Evolutionary conservation across 2,329 filamentous ascomycete genomes (phyloP), one percentile per base, ranked within the genome.

Genomic region (Epichloe glyceriae): DNA sequence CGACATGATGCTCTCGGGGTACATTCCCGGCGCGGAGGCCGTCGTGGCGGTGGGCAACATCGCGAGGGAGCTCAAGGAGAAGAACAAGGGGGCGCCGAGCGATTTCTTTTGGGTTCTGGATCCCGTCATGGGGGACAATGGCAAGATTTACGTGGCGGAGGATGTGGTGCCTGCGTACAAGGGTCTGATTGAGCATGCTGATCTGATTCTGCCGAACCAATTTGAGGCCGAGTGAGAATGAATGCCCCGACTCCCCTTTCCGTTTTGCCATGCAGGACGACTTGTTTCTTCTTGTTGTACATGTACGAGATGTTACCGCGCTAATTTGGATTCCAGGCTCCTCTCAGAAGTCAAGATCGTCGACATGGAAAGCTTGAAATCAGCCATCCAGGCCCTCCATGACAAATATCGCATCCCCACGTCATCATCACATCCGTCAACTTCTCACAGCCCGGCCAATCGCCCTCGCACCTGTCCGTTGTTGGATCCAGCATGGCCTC

Each of bases 111-210:
- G 91, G 91, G 88, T 95, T 3, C 76, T 98, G 26, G 93, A 98
- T 65, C 93, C 94, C 0, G 93, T 98, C 46, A 98, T 98, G 93
- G 93, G 93, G 33, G 93, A 98, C 64, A 89, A 96, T 61, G 93
- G 89, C 47, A 81, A 79, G 57, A 74, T 98, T 12, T 98, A 98
- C 63, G 91, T 98, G 7, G 86, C 85, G 5, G 83, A 91, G 59
- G 88, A 95, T 56, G 88, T 95, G 3, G 86, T 97, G 15, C 90
- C 90, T 0, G 89, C 86, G 14, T 98, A 97, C 67, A 91, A 88
- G 68, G 74, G 74, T 22, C 73, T 95, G 52, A 73, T 97, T 20
- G 76, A 76, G 37, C 77, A 91, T 60, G 91, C 93, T 2, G 93
- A 98, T 67, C 67, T 98, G 58, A 94, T 98, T 51, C 70, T 97